Percentiles rank a stretch among this genome's conserved stretches.
Evolutionary conservation across 306 rosid species (phyloP).

Genomic region (Gillenia trifoliata): DNA sequence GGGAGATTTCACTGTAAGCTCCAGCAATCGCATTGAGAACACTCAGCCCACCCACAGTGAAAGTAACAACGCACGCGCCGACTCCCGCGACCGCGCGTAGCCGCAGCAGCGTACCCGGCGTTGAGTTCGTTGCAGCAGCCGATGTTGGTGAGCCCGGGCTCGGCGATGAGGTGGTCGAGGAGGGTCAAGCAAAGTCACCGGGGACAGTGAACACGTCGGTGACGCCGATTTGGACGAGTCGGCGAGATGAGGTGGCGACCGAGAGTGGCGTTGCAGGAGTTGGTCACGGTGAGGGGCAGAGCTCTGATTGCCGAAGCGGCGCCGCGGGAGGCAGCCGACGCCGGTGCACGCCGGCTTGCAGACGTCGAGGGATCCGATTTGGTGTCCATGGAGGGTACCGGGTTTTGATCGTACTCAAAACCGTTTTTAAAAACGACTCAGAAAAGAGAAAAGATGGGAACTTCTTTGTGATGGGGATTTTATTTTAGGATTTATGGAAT

Average conservation of each 20-base stretch:
- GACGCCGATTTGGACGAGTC: conserved; percentile 71
- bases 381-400: conserved; percentile 44
- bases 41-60: conserved; percentile 84
- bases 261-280: conserved; percentile 49
- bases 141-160: conserved; percentile 50
- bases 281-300: neutral
- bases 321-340: conserved; percentile 25
- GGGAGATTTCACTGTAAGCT: conserved; percentile 84
- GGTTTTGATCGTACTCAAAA: neutral
- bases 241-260: conserved; percentile 87
- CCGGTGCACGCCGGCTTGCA: conserved; percentile 37
- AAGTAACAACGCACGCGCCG: conserved; percentile 87
- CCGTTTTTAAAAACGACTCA: neutral
- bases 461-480: neutral
- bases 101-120: conserved; percentile 96
- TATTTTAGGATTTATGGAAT: neutral
- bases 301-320: conserved; percentile 17
- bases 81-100: conserved; percentile 72
- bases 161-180: conserved; percentile 73
- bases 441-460: neutral
- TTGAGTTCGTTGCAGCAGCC: conserved; percentile 96
- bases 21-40: conserved; percentile 86
- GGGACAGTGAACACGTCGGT: conserved; percentile 87
- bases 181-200: conserved; percentile 83
- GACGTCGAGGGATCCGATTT: conserved; percentile 40